These are phyloP conservation scores for Aphanomyces invadans DNA, from an alignment of 352 stramenopile genomes.

Conservation along the genomic window DNA sequence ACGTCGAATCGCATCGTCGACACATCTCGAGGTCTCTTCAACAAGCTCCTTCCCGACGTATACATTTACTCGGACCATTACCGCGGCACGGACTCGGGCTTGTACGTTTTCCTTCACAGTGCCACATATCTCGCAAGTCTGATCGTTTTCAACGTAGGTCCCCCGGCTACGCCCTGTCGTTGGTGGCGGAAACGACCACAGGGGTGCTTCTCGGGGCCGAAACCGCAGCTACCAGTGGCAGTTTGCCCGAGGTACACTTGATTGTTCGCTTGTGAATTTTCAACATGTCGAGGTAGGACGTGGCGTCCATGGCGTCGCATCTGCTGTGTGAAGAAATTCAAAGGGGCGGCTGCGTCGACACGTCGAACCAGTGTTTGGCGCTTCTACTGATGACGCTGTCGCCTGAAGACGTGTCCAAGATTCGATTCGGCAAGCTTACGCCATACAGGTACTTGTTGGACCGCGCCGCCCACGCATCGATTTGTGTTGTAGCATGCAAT, in stretches of 20 bases:
- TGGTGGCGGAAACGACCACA: slow-evolving; percentile 97
- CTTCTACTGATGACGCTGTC: slow-evolving; percentile 97
- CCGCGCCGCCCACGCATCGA: not conserved
- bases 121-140: no score
- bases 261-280: not conserved
- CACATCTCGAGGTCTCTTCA: slow-evolving; percentile 93
- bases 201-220: slow-evolving; percentile 92
- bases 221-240: slow-evolving; percentile 69
- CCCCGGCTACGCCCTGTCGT: slow-evolving; percentile 87
- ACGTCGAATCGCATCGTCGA: slow-evolving; percentile 97
- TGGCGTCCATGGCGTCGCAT: slow-evolving; percentile 89
- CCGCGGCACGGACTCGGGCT: slow-evolving; percentile 82
- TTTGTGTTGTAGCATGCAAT: slow-evolving; percentile 60
- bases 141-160: slow-evolving; percentile 28
- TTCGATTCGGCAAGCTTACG: slow-evolving; percentile 84
- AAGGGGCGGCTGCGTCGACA: slow-evolving; percentile 91
- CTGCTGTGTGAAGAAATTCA: slow-evolving; percentile 96
- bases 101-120: slow-evolving; percentile 27
- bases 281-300: no score
- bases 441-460: slow-evolving; percentile 52
- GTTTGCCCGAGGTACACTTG: slow-evolving; percentile 80
- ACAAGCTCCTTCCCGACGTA: slow-evolving; percentile 97
- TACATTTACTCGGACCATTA: slow-evolving; percentile 99
- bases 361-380: slow-evolving; percentile 91
- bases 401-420: slow-evolving; percentile 96